These are phyloP conservation scores for Hyaloscypha variabilis DNA, from an alignment of 495 filamentous ascomycete genomes.

Conservation along the genomic window DNA sequence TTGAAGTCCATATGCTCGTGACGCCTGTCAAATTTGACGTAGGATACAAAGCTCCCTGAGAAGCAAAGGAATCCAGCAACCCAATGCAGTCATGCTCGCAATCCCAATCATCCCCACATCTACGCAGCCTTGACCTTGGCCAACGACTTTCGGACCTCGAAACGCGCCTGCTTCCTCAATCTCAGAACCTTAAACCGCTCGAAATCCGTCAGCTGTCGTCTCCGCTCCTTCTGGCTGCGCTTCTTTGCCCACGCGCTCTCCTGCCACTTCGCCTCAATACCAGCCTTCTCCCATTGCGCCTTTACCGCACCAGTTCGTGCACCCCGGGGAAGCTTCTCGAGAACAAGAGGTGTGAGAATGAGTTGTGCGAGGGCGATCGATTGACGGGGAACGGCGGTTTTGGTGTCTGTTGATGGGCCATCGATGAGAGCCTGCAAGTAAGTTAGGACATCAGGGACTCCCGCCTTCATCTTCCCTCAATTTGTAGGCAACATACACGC, in stretches of 20 bases:
- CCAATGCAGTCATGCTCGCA: conserved; percentile 34
- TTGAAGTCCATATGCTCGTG: conserved; percentile 37
- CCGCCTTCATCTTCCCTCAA: conserved; percentile 15
- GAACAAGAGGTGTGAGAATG: conserved; percentile 87
- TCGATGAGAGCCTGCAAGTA: conserved; percentile 83
- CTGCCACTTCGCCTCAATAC: conserved; percentile 89
- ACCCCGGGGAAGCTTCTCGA: conserved; percentile 84
- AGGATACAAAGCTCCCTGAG: conserved; percentile 35
- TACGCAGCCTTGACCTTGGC: conserved; percentile 34
- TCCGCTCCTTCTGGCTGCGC: conserved; percentile 77
- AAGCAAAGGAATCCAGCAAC: conserved; percentile 39
- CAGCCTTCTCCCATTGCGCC: conserved; percentile 81
- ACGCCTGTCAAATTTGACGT: conserved; percentile 37
- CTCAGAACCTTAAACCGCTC: conserved; percentile 99
- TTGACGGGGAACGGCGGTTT: conserved; percentile 80
- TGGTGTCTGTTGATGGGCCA: conserved; percentile 78
- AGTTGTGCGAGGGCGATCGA: conserved; percentile 75
- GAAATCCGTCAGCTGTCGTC: conserved; percentile 92
- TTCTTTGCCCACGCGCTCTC: conserved; percentile 90
- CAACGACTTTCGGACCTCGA: conserved; percentile 91
- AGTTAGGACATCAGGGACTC: conserved; percentile 27
- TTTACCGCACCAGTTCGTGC: conserved; percentile 81
- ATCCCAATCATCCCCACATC: conserved; percentile 28
- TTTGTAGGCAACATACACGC: conserved; percentile 75
- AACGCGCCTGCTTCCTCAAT: conserved; percentile 96